Evolutionary conservation across 495 filamentous ascomycete species (phyloP), one percentile per base, ranked within the genome.

Genomic region (Rhypophila decipiens): DNA sequence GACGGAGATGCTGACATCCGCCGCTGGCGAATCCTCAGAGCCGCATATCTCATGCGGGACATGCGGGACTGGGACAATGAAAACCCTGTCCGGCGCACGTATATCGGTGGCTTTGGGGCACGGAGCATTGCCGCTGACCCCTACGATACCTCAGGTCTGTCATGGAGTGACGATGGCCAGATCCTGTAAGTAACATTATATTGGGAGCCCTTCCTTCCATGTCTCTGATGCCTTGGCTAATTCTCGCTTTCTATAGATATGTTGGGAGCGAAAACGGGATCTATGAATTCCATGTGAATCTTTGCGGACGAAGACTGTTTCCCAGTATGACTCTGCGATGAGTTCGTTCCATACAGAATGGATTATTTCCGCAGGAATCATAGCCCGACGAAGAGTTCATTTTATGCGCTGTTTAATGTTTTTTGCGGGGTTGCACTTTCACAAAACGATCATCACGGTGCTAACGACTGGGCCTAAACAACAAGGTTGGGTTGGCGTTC

Each of bases 261-360:
- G 72, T 86, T 55, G 86, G 76, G n/a, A 85, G 84, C 3, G 73
- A 86, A 44, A 74, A 84, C 41, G 86, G 86, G 17, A 84, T 90
- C 15, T 83, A 86, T 49, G 83, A 89, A 63, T 86, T 81, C 50
- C 73, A 74, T 19, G 69, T 89, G 46, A 84, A 90, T 56, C 58
- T 81, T 18, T 59, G 72, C n/a, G 75, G 78, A 24, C 43, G 47
- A 37, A 24, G 35, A 29, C 15, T 47, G 8, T 27, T 47, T 15
- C 44, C 44, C 11, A 37, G 27, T 24, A 27, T 36, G 3, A 24
- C 17, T 10, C n/a, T 37, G 43, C 43, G 43, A 12, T 45, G 20
- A 18, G 31, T 37, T 37, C 35, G 12, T 15, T 37, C 13, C n/a
- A n/a, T n/a, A n/a, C n/a, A n/a, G n/a, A n/a, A n/a, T n/a, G n/a